Evolutionary conservation across 805 yeast species (phyloP), one percentile per base, ranked within the genome.

Genomic region (Suhomyces vadensis): DNA sequence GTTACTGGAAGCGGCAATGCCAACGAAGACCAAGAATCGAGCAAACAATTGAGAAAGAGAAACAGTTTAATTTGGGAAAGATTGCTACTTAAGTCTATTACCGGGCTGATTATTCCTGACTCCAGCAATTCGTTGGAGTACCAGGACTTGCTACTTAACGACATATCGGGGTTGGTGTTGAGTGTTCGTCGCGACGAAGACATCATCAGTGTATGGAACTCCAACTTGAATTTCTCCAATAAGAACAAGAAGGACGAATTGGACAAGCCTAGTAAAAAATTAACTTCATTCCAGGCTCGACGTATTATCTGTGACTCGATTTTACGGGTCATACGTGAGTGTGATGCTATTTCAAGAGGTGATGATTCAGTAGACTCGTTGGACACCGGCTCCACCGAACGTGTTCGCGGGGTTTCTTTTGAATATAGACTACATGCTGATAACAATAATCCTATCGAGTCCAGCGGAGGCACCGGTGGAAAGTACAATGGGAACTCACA

Each of bases 171-270:
- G 7, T 57, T 82, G 25, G 84, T 79, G 14, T 67, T 82, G 42
- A 75, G 83, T 56, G 75, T 79, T 11, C 71, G 86, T 38, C 71
- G 74, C 26, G 83, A 79, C 48, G 85, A 80, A 48, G 82, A 78
- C 52, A 74, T 80, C 27, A 67, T 83, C 42, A 68, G 79, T 44
- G 69, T 83, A 39, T 83, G 89, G 89, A 82, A 81, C 61, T 71
- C 77, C 16, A 77, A 77, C 53, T 54, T 69, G 33, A 67, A 68
- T 41, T 67, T 68, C 44, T 48, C 58, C 29, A 55, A 58, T 40
- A 47, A 52, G 47, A 51, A 39, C 39, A 58, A 54, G 40, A 54
- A 54, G 39, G 56, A 49, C 27, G 55, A 46, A 4, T 14, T 14
- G 9, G 64, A 57, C 37, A 59, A 53, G 47, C 53, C 44, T 42